Conservation (phyloP, 371 early-diverging fungal genomes). For the Umbelopsis sp. region DNA sequence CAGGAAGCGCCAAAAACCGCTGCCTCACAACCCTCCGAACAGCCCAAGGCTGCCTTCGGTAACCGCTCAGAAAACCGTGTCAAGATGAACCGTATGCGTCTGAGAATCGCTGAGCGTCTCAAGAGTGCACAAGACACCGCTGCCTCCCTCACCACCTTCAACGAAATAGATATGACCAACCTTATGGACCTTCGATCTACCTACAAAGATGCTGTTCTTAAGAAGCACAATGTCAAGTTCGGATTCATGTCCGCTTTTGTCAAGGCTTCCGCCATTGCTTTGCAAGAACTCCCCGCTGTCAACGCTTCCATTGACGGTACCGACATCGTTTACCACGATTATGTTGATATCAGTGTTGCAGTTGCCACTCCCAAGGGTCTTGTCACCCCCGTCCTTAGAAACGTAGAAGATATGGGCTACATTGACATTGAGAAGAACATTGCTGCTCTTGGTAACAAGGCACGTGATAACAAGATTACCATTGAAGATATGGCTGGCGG, state of each 20-base stretch:
- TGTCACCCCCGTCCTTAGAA: constrained; percentile 95
- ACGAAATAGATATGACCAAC: constrained; percentile 97
- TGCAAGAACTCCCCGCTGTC: constrained; percentile 89
- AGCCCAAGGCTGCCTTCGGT: constrained; percentile 36
- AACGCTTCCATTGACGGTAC: constrained; percentile 92
- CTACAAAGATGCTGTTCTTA: constrained; percentile 93
- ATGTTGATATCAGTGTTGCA: constrained; percentile 93
- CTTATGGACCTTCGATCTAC: constrained; percentile 85
- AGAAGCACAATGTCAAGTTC: constrained; percentile 94
- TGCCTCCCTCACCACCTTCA: constrained; percentile 97
- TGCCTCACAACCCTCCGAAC: constrained; percentile 25
- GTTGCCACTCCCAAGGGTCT: constrained; percentile 98
- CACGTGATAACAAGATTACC: constrained; percentile 92
- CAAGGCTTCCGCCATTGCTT: constrained; percentile 85
- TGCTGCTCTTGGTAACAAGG: constrained; percentile 89
- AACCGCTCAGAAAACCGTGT: constrained; percentile 72
- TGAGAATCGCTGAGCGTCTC: constrained; percentile 90
- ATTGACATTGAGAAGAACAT: constrained; percentile 92
- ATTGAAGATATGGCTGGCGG: constrained; percentile 98
- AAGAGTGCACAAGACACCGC: constrained; percentile 97
- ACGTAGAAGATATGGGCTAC: constrained; percentile 84
- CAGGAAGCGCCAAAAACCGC: constrained; percentile 21
- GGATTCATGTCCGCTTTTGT: constrained; percentile 98
- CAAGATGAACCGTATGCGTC: constrained; percentile 98
- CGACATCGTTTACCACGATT: constrained; percentile 91